Base-by-base conservation (phyloP, 2,329 filamentous ascomycete genomes). In the Phyllosticta ampelicida region DNA sequence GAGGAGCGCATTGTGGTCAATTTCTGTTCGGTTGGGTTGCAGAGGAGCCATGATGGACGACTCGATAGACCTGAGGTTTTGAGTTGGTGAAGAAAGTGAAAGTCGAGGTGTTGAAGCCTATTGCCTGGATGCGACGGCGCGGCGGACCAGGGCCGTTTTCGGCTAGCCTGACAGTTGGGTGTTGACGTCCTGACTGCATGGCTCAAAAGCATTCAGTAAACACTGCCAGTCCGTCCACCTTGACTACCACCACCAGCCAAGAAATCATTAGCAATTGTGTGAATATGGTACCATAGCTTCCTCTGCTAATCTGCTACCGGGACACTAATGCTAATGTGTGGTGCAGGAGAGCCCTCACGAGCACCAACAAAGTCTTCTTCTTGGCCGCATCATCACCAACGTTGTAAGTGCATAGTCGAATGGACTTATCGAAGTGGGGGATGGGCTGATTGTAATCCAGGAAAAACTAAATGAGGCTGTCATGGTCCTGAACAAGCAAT, bases 401-500 rank as follows among this genome's bases (percentile, higher is more conserved):
- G 91, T 97, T 68, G 92, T 97, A 81, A 70, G 89, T 78, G n/a
- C 9, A 19, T 10, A 21, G 2, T n/a, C 23, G 13, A 36, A 21
- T 19, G 18, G 55, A 9, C 5, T 23, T 49, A 20, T n/a, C 9
- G 21, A 6, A n/a, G 20, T 23, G 49, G 48, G 36, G 21, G 48
- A 8, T 3, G 8, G 13, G n/a, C 51, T 51, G 53, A 36, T 56
- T 58, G 1, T 6, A 19, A n/a, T 28, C 8, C 5, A 97, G 92
- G 94, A 97, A 75, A 99, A 99, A 74, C 81, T 99, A 50, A 99
- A 99, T 66, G 94, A 97, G 74, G 87, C 94, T 1, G 82, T 97
- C 56, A 84, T 94, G 75, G 85, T 92, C 55, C 83, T 97, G 80
- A 99, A 97, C 74, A 95, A 90, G 73, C 88, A 84, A 54, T 84